Conservation (phyloP, 1,284 basidiomycete genomes). For the Melanopsichium pennsylvanicum region DNA sequence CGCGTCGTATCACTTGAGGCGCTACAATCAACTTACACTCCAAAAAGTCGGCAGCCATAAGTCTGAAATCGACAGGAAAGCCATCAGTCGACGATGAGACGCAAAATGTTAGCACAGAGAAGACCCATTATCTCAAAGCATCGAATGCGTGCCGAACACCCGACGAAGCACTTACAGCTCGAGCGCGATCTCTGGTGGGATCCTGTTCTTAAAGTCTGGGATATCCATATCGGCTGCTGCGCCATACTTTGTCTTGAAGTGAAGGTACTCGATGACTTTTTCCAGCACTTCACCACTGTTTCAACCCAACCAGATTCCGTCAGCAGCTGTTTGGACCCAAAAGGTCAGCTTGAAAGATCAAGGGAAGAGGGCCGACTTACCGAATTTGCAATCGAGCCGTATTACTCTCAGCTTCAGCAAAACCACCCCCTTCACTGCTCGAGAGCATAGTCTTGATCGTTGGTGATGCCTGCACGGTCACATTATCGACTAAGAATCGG, state of each 20-base stretch:
- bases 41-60: conserved; percentile 62
- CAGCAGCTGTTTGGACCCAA: too few species aligned
- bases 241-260: conserved; percentile 77
- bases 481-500: conserved; percentile 52
- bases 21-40: conserved; percentile 44
- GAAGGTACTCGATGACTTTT: conserved; percentile 81
- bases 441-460: conserved; percentile 58
- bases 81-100: background rate
- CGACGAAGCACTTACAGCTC: conserved; percentile 73
- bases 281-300: conserved; percentile 77
- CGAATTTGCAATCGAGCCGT: conserved; percentile 67
- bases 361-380: conserved; percentile 35
- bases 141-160: background rate
- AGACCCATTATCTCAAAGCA: too few species aligned
- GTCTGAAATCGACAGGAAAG: conserved; percentile 9
- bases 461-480: conserved; percentile 37
- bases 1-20: too few species aligned
- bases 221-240: conserved; percentile 74
- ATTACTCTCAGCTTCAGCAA: conserved; percentile 67
- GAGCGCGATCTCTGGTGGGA: conserved; percentile 80
- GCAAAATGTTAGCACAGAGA: too few species aligned
- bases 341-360: background rate
- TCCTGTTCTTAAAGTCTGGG: conserved; percentile 79
- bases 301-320: too few species aligned
- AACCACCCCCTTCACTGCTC: conserved; percentile 62